These are phyloP conservation scores for Chenopodium berlandieri DNA, from an alignment of 148 eudicot species.

Conservation along the genomic window DNA sequence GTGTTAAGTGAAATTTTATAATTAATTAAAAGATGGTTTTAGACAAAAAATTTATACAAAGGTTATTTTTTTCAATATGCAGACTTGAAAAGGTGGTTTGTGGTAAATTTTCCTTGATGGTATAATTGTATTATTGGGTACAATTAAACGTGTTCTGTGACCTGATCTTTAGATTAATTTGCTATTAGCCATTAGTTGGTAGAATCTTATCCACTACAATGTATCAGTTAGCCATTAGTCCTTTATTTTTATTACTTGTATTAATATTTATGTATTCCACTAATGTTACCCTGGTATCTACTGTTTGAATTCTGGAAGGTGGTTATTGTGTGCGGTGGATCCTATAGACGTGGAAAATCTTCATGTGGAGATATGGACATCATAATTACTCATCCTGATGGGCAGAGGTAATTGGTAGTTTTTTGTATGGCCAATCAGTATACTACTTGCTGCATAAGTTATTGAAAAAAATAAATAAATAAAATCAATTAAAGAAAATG, in stretches of 20 bases:
- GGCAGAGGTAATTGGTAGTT: constrained; percentile 52
- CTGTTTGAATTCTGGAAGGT: constrained; percentile 43
- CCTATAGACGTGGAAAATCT: constrained; percentile 91
- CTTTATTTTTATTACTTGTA: background rate
- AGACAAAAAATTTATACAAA: no score
- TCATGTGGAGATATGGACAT: constrained; percentile 96
- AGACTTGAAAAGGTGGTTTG: no score
- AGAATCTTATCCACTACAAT: background rate
- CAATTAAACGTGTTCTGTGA: background rate
- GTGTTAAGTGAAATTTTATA: no score
- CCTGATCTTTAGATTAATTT: background rate
- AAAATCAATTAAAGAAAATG: no score
- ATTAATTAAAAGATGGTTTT: no score
- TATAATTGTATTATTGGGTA: background rate
- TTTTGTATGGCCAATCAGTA: no score
- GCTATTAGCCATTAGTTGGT: background rate
- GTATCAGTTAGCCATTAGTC: no score
- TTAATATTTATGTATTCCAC: background rate
- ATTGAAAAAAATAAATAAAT: no score
- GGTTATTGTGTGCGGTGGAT: constrained; percentile 81
- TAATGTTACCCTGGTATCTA: background rate
- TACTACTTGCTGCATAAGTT: no score
- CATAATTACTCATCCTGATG: constrained; percentile 92
- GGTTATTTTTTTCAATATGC: no score
- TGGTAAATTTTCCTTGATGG: background rate